Evolutionary conservation across 2,329 filamentous ascomycete species (phyloP).

Genomic region (Biscogniauxia sp.): DNA sequence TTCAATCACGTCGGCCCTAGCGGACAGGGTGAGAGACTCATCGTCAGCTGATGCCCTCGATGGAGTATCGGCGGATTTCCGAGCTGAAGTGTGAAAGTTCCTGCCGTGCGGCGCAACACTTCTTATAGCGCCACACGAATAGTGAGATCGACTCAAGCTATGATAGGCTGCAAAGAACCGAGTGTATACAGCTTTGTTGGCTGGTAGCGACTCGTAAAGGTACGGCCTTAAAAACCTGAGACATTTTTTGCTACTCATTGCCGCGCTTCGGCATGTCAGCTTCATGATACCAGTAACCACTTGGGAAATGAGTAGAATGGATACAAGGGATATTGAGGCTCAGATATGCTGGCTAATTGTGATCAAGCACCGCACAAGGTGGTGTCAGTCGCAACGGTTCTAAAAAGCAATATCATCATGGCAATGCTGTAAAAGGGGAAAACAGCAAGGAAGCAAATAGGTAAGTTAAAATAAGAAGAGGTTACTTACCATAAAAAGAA

Average conservation of each 20-base stretch:
- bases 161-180: conserved; percentile 45
- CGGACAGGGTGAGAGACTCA: conserved; percentile 9
- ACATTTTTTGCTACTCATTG: conserved; percentile 44
- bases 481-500: neutral
- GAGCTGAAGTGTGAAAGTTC: conserved; percentile 11
- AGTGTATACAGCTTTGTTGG: conserved; percentile 41
- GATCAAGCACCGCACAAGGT: conserved; percentile 48
- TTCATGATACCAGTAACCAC: conserved; percentile 2
- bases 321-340: conserved; percentile 18
- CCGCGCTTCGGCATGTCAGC: conserved; percentile 24
- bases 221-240: conserved; percentile 57
- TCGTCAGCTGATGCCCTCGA: neutral
- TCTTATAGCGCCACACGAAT: conserved; percentile 21
- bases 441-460: conserved; percentile 3
- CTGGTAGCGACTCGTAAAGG: conserved; percentile 41
- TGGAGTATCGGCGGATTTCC: neutral
- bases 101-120: conserved; percentile 19
- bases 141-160: conserved; percentile 20
- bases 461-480: neutral
- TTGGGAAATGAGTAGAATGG: conserved; percentile 4
- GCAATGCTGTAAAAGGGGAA: neutral
- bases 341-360: conserved; percentile 51
- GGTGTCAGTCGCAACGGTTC: conserved; percentile 61
- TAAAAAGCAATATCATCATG: conserved; percentile 53
- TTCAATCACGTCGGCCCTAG: conserved; percentile 13